phyloP scores from a whole-genome alignment of 306 rosid genomes.

The Luffa acutangula region DNA sequence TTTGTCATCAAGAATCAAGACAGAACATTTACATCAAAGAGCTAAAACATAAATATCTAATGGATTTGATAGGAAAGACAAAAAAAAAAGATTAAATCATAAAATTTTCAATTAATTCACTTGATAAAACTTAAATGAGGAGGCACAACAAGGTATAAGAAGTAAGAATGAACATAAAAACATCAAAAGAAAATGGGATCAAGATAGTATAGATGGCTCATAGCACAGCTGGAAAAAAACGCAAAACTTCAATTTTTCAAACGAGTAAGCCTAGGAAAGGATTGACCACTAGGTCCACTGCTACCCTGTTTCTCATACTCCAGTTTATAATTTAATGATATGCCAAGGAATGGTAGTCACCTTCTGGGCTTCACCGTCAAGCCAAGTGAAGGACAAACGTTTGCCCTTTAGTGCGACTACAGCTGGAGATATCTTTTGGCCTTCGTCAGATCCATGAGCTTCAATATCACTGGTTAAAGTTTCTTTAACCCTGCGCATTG shows the following conservation, averaged over 20 bases:
- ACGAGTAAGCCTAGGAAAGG: neutral
- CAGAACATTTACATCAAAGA: neutral
- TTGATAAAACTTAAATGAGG: neutral
- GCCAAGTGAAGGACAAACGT: slow-evolving; percentile 84
- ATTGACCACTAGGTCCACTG: neutral
- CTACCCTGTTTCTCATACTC: neutral
- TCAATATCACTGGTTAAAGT: slow-evolving; percentile 34
- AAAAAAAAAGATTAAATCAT: neutral
- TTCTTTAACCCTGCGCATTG: slow-evolving; percentile 71
- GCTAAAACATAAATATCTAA: neutral
- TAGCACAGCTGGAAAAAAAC: neutral
- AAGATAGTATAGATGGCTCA: neutral
- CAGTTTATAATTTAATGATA: slow-evolving; percentile 4
- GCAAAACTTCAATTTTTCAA: neutral
- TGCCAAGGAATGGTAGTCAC: slow-evolving; percentile 20
- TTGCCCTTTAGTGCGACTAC: slow-evolving; percentile 40
- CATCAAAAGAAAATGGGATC: neutral
- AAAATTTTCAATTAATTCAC: neutral
- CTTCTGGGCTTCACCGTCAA: slow-evolving; percentile 88
- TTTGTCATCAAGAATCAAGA: neutral
- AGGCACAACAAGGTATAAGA: neutral
- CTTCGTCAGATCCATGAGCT: slow-evolving; percentile 30
- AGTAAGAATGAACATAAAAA: neutral
- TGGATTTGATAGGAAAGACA: neutral
- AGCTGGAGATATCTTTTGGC: slow-evolving; percentile 41